Percentiles rank a stretch among this genome's conserved stretches.
Evolutionary conservation across 2,329 filamentous ascomycete genomes (phyloP).

Genomic region (Fusarium penzigii): DNA sequence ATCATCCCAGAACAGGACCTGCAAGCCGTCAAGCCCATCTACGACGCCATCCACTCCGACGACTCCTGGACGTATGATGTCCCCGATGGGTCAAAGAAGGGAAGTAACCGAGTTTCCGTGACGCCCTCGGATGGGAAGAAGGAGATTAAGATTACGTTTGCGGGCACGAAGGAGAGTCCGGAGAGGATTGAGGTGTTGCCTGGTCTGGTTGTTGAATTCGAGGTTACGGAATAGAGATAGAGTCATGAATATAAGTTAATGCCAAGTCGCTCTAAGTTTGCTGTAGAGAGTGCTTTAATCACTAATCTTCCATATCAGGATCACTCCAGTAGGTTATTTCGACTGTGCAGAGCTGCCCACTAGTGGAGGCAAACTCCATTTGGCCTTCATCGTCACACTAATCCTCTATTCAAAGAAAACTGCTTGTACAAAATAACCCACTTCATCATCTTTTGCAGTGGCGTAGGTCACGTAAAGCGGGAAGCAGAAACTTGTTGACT

Average conservation of each 20-base stretch:
- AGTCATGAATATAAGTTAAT: neutral
- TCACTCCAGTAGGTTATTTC: too few species aligned
- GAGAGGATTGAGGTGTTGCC: conserved; percentile 24
- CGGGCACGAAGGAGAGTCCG: conserved; percentile 25
- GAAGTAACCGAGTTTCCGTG: conserved; percentile 15
- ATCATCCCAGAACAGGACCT: conserved; percentile 30
- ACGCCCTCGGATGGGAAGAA: conserved; percentile 3
- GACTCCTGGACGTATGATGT: conserved; percentile 20
- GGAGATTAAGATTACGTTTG: conserved; percentile 21
- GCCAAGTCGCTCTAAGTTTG: too few species aligned
- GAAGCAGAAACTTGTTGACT: too few species aligned
- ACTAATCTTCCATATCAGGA: too few species aligned
- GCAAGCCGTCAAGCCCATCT: conserved; percentile 20
- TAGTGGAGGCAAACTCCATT: too few species aligned
- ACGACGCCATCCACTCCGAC: conserved; percentile 30
- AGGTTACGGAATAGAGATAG: conserved; percentile 5
- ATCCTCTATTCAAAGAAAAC: too few species aligned
- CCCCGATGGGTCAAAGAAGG: conserved; percentile 14
- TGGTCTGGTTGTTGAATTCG: conserved; percentile 23
- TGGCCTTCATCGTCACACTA: too few species aligned
- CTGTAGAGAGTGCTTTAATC: too few species aligned
- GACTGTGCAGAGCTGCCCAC: too few species aligned
- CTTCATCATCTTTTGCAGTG: too few species aligned
- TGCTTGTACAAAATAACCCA: too few species aligned
- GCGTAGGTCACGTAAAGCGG: too few species aligned